These are phyloP conservation scores for Clitopilus passeckerianus DNA, from an alignment of 768 basidiomycete genomes.

Conservation along the genomic window DNA sequence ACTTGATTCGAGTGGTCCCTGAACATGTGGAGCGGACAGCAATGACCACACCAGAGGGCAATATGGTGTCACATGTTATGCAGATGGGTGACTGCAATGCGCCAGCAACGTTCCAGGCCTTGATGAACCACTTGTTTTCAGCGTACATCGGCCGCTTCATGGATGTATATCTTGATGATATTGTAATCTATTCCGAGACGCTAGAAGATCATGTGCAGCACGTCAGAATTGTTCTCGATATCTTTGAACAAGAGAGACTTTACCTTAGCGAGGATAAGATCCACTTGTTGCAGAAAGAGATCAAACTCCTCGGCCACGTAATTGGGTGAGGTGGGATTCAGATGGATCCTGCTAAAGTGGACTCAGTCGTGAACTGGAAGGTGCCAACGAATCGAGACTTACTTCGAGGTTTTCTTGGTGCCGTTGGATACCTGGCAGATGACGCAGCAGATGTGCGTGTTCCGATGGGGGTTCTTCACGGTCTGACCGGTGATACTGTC, in stretches of 20 bases:
- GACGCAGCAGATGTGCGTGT: slow-evolving; percentile 4
- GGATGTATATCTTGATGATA: slow-evolving; percentile 35
- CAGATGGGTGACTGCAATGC: slow-evolving; percentile 1
- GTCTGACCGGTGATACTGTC: neutral
- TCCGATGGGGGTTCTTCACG: neutral
- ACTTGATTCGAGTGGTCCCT: too few relatives aligned
- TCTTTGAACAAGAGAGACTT: neutral
- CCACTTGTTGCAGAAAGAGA: too few relatives aligned
- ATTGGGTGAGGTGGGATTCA: slow-evolving; percentile 13
- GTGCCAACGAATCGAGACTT: slow-evolving; percentile 15
- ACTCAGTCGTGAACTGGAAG: slow-evolving; percentile 18
- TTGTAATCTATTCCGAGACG: slow-evolving; percentile 31
- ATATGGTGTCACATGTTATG: too few relatives aligned
- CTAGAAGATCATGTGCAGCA: slow-evolving; percentile 32
- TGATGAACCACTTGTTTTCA: neutral
- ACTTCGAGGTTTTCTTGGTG: slow-evolving; percentile 23
- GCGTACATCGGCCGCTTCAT: neutral
- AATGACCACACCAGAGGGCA: too few relatives aligned
- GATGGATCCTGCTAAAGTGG: slow-evolving; percentile 29
- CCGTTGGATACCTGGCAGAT: slow-evolving; percentile 23
- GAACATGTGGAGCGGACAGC: too few relatives aligned
- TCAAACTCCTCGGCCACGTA: slow-evolving; percentile 21
- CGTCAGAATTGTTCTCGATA: slow-evolving; percentile 23
- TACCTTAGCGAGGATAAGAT: neutral
- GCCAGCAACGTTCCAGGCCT: neutral